Evolutionary conservation across 116 monocot genomes (phyloP).

Genomic region (Phalaenopsis hybrid): DNA sequence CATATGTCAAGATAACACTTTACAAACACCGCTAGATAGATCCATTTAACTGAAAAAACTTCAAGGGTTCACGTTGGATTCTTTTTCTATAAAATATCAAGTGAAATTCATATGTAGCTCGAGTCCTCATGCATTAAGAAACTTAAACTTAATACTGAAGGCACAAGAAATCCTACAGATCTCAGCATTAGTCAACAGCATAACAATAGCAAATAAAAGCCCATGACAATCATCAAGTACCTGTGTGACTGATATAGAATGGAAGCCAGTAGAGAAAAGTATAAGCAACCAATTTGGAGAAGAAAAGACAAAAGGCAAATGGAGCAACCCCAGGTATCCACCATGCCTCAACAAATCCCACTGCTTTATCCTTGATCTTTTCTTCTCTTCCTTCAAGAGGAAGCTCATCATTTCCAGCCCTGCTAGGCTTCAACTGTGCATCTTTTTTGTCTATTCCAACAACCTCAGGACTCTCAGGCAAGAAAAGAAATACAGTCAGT

Average conservation of each 20-base stretch:
- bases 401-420: slow-evolving; percentile 4
- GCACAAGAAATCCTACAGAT: not conserved
- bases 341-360: slow-evolving; percentile 34
- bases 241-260: slow-evolving; percentile 37
- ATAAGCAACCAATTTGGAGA: slow-evolving; percentile 38
- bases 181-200: not conserved
- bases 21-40: no score
- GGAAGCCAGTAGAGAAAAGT: slow-evolving; percentile 39
- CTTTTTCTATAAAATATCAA: no score
- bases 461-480: slow-evolving; percentile 22
- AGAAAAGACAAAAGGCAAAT: slow-evolving; percentile 35
- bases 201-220: not conserved
- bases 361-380: slow-evolving; percentile 13
- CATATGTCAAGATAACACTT: no score
- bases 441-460: slow-evolving; percentile 15
- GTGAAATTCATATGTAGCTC: no score
- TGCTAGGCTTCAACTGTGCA: not conserved
- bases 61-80: no score
- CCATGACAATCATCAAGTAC: slow-evolving; percentile 4
- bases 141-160: not conserved
- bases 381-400: slow-evolving; percentile 9
- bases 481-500: slow-evolving; percentile 21
- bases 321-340: slow-evolving; percentile 28
- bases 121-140: no score
- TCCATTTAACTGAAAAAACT: no score